Base-by-base conservation (phyloP, 176 grass and related monocot species). In the Sorghum bicolor region DNA sequence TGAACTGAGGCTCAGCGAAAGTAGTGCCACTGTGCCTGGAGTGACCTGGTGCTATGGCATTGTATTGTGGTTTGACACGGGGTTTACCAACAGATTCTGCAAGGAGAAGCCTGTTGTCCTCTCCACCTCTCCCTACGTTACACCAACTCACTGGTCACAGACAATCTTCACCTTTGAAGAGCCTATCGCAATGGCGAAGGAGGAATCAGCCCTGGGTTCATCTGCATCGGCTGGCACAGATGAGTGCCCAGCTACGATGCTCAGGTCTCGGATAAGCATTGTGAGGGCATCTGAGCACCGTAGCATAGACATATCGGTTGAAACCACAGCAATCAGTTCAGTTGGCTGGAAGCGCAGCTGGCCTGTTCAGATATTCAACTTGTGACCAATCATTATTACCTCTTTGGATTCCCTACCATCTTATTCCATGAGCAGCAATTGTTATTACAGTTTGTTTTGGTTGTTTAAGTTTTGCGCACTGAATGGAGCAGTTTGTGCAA, bases 31-130 rank as follows among this genome's bases (percentile, higher is more conserved):
- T 47, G 67, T 60, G 72, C 28, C 77, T 25, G 64, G 61, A 28
- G 55, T 83, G 50, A 80, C 72, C 0, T 89, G 85, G 87, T 98
- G 96, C 57, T 91, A 98, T 72, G 96, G 96, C 64, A 86, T 98
- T 66, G 85, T 95, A 25, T 80, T 98, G 31, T 98, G 96, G 96
- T 98, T 98, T 50, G 96, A 95, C 50, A 95, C 89, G 0, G 89
- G 74, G 6, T 98, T 98, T 79, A 95, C 91, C 6, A 57, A 52
- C 44, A 84, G 93, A 87, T 98, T 92, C 90, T 98, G 96, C 89
- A 92, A 98, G 75, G 93, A 95, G 77, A 95, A 72, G 69, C 87
- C 89, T 1, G 80, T 90, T 14, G 40, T 77, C 10, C 96, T 98
- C 24, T 90, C 96, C 24, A 98, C 96, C 22, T 98, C 96, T 31